Percentiles rank a stretch among this genome's conserved stretches.
phyloP scores from a whole-genome alignment of 106 monocot species.

The Alisma plantagoaquatica region DNA sequence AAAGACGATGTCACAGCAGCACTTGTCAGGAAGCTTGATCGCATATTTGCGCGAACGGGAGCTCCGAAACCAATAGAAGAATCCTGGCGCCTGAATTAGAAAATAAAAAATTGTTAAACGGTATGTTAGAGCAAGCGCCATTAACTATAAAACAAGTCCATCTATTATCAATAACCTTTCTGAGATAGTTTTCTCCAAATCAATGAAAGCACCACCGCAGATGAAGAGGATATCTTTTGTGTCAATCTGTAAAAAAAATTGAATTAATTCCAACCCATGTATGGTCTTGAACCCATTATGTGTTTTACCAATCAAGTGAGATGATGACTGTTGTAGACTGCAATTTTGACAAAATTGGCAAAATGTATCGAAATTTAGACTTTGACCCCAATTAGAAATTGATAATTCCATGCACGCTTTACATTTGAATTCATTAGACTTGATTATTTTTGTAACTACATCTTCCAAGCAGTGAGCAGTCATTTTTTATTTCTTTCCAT shows the following conservation, averaged over 20 bases:
- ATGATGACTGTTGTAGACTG: too few relatives aligned
- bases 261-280: too few relatives aligned
- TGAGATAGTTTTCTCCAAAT: slow-evolving; percentile 70
- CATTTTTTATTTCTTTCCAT: too few relatives aligned
- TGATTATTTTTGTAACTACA: too few relatives aligned
- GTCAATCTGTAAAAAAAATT: slow-evolving; percentile 40
- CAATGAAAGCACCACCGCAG: slow-evolving; percentile 80
- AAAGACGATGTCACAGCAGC: slow-evolving; percentile 47
- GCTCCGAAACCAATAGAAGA: slow-evolving; percentile 77
- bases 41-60: slow-evolving; percentile 54
- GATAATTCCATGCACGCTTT: too few relatives aligned
- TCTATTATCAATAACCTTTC: slow-evolving; percentile 51
- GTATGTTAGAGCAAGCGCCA: neutral
- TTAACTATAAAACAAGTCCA: neutral
- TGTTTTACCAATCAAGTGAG: too few relatives aligned
- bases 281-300: too few relatives aligned
- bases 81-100: slow-evolving; percentile 46
- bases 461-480: too few relatives aligned
- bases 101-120: neutral
- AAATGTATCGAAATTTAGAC: too few relatives aligned
- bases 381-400: too few relatives aligned
- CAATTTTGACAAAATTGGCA: too few relatives aligned
- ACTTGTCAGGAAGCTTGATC: slow-evolving; percentile 30
- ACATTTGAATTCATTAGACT: too few relatives aligned
- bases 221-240: slow-evolving; percentile 83